Evolutionary conservation across 768 basidiomycete species (phyloP).

Genomic region (Lactarius quietus): DNA sequence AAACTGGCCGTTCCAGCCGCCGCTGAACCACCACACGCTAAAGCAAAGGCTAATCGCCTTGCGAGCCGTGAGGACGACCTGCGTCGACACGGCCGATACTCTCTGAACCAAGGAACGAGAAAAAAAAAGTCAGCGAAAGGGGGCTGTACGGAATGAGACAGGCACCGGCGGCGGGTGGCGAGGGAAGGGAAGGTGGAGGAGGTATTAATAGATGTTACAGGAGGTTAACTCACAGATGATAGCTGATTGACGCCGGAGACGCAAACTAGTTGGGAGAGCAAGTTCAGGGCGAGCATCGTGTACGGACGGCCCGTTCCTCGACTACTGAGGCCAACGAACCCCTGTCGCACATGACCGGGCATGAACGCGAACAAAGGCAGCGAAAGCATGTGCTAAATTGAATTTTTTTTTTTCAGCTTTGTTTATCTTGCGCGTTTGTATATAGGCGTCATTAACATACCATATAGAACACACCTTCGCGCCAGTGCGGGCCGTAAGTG

Average conservation of each 20-base stretch:
- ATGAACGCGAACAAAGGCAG: slow-evolving; percentile 74
- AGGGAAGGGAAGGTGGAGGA: too few species aligned
- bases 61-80: slow-evolving; percentile 72
- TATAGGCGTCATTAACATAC: slow-evolving; percentile 38
- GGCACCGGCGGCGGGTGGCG: neutral
- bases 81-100: slow-evolving; percentile 78
- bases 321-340: slow-evolving; percentile 38
- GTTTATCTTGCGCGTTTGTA: too few species aligned
- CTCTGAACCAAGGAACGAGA: slow-evolving; percentile 38
- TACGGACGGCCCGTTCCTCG: slow-evolving; percentile 42
- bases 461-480: slow-evolving; percentile 81
- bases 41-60: slow-evolving; percentile 79
- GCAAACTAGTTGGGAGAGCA: slow-evolving; percentile 74
- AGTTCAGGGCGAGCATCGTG: slow-evolving; percentile 56
- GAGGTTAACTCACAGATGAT: slow-evolving; percentile 54
- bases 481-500: slow-evolving; percentile 75
- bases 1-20: slow-evolving; percentile 63
- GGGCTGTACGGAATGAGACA: neutral
- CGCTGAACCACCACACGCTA: slow-evolving; percentile 83
- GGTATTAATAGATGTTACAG: neutral
- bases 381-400: slow-evolving; percentile 64
- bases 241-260: slow-evolving; percentile 79
- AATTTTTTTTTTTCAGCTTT: neutral
- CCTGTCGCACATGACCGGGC: slow-evolving; percentile 50
- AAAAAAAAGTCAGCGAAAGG: neutral